Evolutionary conservation across 1,284 basidiomycete species (phyloP).

Genomic region (Exobasidium cylindrosporum): DNA sequence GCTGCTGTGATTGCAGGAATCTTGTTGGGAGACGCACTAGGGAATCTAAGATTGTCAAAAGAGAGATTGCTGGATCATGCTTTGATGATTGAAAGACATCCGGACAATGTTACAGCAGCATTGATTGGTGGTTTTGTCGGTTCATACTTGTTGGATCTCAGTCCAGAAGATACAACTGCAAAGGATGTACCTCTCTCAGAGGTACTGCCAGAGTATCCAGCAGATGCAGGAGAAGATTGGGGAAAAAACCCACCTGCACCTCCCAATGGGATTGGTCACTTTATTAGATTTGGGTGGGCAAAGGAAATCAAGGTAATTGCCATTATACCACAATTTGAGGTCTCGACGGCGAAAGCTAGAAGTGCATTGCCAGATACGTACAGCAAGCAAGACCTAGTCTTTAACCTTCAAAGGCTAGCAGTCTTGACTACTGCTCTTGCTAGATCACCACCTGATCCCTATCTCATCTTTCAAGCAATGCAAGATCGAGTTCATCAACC

Average conservation of each 20-base stretch:
- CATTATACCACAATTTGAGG: constrained; percentile 91
- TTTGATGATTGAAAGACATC: constrained; percentile 98
- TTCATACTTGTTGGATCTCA: constrained; percentile 84
- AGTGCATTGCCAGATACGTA: constrained; percentile 80
- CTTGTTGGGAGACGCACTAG: constrained; percentile 80
- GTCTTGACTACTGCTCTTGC: constrained; percentile 95
- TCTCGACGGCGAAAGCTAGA: constrained; percentile 91
- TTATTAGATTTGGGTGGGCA: constrained; percentile 85
- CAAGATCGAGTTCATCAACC: constrained; percentile 98
- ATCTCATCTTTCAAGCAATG: constrained; percentile 98
- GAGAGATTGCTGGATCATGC: constrained; percentile 88
- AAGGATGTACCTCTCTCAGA: constrained; percentile 90
- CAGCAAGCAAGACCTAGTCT: constrained; percentile 86
- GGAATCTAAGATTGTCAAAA: constrained; percentile 67
- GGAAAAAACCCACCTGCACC: constrained; percentile 81
- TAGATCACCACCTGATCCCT: constrained; percentile 83
- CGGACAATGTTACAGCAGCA: constrained; percentile 97
- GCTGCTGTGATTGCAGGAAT: constrained; percentile 97
- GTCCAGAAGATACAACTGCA: constrained; percentile 61
- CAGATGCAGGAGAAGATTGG: constrained; percentile 86
- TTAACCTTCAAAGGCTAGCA: constrained; percentile 93
- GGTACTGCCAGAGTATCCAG: constrained; percentile 92
- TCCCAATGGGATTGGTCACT: constrained; percentile 89
- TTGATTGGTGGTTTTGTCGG: constrained; percentile 98
- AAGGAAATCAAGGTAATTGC: constrained; percentile 84